Conservation (phyloP, 129 eudicot genomes). For the Solidago caesia region DNA sequence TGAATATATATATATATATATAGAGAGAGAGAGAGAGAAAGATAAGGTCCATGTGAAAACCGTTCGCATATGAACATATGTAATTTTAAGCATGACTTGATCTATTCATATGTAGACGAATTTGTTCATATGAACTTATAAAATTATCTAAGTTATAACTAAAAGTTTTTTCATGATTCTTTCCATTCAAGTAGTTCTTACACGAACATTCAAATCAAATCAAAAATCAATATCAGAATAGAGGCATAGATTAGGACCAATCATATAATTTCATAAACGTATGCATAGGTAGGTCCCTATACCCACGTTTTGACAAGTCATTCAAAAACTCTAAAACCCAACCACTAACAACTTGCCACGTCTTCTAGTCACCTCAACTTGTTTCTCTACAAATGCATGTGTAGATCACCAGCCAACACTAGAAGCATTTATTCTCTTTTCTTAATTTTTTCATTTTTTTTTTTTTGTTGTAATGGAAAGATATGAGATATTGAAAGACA, state of each 20-base stretch:
- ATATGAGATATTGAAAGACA: conserved; percentile 56
- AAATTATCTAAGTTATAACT: no score
- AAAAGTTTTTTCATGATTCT: no score
- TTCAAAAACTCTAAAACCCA: conserved; percentile 4
- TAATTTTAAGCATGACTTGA: no score
- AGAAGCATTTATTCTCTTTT: not conserved
- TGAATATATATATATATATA: no score
- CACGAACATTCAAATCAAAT: not conserved
- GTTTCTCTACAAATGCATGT: conserved; percentile 10
- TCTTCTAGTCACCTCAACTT: not conserved
- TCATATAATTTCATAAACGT: conserved; percentile 13
- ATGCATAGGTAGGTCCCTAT: conserved; percentile 19
- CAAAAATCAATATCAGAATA: not conserved
- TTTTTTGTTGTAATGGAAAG: conserved; percentile 53
- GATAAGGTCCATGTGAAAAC: no score
- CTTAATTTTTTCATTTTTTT: not conserved
- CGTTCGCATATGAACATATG: no score
- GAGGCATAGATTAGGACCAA: not conserved
- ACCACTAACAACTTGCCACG: conserved; percentile 39
- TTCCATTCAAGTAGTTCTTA: not conserved
- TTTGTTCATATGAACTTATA: no score
- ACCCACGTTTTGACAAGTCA: conserved; percentile 23
- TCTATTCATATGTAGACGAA: no score
- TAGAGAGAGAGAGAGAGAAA: no score
- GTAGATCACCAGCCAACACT: not conserved